Evolutionary conservation across 192 early-diverging fungal genomes (phyloP).

Genomic region (Gamsiella multidivaricata): DNA sequence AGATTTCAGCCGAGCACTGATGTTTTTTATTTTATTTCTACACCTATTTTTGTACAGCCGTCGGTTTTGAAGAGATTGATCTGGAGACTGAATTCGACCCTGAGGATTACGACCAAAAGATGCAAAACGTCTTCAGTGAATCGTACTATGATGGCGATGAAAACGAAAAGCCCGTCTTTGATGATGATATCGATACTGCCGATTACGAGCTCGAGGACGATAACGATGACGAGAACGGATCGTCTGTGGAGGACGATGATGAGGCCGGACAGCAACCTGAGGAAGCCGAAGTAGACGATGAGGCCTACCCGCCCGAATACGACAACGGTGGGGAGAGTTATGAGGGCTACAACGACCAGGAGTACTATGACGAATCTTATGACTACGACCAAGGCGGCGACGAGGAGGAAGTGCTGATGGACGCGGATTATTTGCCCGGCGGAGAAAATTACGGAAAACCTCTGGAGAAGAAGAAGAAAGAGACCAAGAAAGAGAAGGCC

Average conservation of each 20-base stretch:
- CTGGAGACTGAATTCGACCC: conserved; percentile 96
- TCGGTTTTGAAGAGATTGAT: conserved; percentile 83
- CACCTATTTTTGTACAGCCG: conserved; percentile 27
- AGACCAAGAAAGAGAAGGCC: conserved; percentile 54
- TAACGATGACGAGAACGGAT: conserved; percentile 15
- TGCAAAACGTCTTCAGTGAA: conserved; percentile 83
- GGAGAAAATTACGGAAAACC: conserved; percentile 66
- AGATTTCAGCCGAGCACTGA: neutral
- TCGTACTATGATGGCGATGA: conserved; percentile 72
- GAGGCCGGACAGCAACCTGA: conserved; percentile 81
- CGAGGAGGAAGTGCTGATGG: conserved; percentile 90
- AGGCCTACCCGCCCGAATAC: conserved; percentile 17
- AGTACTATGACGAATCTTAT: conserved; percentile 54
- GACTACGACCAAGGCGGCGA: conserved; percentile 50
- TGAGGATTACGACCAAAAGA: conserved; percentile 84
- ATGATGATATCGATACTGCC: conserved; percentile 84
- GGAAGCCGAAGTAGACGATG: conserved; percentile 72
- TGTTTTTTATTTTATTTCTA: neutral
- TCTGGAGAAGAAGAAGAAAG: conserved; percentile 54
- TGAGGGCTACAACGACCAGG: conserved; percentile 52
- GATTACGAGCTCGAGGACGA: conserved; percentile 59
- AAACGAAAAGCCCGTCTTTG: conserved; percentile 86
- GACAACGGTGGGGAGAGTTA: conserved; percentile 40
- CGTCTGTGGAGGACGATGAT: conserved; percentile 5
- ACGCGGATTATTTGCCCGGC: conserved; percentile 88